Evolutionary conservation across 164 flowering plant genomes (phyloP).

Genomic region (Platanus orientalis): DNA sequence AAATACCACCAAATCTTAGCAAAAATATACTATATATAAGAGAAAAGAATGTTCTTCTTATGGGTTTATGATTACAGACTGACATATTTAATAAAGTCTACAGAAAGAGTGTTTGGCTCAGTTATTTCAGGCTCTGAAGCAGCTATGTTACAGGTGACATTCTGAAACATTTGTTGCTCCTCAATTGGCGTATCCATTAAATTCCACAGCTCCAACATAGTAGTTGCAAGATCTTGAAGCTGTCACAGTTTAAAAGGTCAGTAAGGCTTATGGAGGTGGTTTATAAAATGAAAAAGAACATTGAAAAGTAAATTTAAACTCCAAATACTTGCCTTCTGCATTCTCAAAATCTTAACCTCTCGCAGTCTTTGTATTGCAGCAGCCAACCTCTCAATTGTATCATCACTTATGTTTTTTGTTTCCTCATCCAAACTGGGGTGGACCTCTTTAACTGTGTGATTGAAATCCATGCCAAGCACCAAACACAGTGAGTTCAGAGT

Average conservation of each 20-base stretch:
- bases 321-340: conserved; percentile 44
- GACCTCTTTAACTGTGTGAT: conserved; percentile 40
- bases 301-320: neutral
- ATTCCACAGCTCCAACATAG: conserved; percentile 77
- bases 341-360: conserved; percentile 58
- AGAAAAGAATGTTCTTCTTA: too few species aligned
- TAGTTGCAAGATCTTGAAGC: conserved; percentile 73
- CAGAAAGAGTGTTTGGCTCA: conserved; percentile 54
- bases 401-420: conserved; percentile 36
- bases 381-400: conserved; percentile 43
- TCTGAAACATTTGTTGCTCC: conserved; percentile 73
- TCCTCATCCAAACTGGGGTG: conserved; percentile 50
- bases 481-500: conserved; percentile 47
- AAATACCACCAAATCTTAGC: too few species aligned
- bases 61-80: conserved; percentile 13
- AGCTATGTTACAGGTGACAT: conserved; percentile 61
- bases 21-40: too few species aligned
- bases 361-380: conserved; percentile 35
- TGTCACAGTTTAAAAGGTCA: conserved; percentile 19
- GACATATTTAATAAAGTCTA: conserved; percentile 53
- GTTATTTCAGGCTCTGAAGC: conserved; percentile 68
- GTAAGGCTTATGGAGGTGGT: neutral
- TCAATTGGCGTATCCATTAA: conserved; percentile 81
- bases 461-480: conserved; percentile 76
- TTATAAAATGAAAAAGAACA: neutral